Conservation (phyloP, 148 eudicot species). For the Chenopodium suecicum region DNA sequence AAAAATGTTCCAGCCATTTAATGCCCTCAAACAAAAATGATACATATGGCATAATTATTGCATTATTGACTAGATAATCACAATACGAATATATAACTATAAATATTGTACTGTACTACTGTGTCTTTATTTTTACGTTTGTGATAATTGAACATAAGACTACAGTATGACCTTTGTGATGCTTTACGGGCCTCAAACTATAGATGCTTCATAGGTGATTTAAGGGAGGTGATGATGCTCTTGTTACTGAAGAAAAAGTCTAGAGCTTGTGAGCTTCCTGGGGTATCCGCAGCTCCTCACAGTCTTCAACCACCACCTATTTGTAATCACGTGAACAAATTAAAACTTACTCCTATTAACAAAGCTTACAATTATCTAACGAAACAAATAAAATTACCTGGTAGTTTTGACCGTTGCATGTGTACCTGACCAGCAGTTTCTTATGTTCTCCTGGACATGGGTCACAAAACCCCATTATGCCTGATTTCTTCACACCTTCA, state of each 20-base stretch:
- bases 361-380: neutral
- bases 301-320: slow-evolving; percentile 74
- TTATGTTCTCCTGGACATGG: slow-evolving; percentile 92
- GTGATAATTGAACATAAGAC: neutral
- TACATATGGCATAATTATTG: neutral
- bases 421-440: slow-evolving; percentile 66
- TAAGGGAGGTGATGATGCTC: neutral
- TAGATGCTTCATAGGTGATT: neutral
- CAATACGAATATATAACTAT: slow-evolving; percentile 8
- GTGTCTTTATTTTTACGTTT: no score
- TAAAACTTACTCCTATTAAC: neutral
- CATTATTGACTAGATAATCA: slow-evolving; percentile 16
- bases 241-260: neutral
- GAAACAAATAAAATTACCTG: slow-evolving; percentile 43
- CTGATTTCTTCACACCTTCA: slow-evolving; percentile 92
- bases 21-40: neutral
- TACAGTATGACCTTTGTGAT: neutral
- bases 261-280: slow-evolving; percentile 54
- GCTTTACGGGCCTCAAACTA: slow-evolving; percentile 9
- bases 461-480: slow-evolving; percentile 98
- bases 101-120: no score
- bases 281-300: slow-evolving; percentile 59
- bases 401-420: slow-evolving; percentile 41
- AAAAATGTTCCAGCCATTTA: neutral
- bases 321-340: neutral